These are phyloP conservation scores for Erythrophleum ivorense DNA, from an alignment of 331 rosid species.

Conservation along the genomic window DNA sequence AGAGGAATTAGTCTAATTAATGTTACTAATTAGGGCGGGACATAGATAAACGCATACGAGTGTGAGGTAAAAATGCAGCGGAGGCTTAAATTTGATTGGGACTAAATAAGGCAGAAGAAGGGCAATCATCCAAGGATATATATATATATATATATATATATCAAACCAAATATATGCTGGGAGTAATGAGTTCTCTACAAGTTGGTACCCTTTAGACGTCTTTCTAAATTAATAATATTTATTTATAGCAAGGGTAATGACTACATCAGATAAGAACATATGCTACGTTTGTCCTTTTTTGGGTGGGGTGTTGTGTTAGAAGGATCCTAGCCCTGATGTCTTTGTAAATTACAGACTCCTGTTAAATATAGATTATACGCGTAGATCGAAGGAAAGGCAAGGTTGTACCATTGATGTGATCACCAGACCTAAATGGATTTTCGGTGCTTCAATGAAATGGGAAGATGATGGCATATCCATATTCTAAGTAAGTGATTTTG, in stretches of 20 bases:
- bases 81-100: not conserved
- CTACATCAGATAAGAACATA: constrained; percentile 10
- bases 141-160: too few relatives aligned
- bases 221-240: not conserved
- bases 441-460: not conserved
- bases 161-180: not conserved
- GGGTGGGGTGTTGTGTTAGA: not conserved
- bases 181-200: not conserved
- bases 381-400: constrained; percentile 15
- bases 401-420: not conserved
- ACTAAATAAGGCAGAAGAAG: not conserved
- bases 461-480: constrained; percentile 21
- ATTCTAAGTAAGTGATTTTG: not conserved
- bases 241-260: not conserved
- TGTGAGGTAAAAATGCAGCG: not conserved
- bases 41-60: not conserved
- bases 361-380: not conserved
- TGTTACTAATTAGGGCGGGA: not conserved
- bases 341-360: not conserved
- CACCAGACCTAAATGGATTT: constrained; percentile 12
- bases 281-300: not conserved
- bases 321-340: not conserved
- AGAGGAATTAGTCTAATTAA: not conserved
- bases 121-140: too few relatives aligned
- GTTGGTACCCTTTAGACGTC: not conserved